A percentile compares a stretch with the other conserved stretches of the same genome.
Conservation (phyloP, 2,329 filamentous ascomycete genomes). For the Exophiala alcalophila region DNA sequence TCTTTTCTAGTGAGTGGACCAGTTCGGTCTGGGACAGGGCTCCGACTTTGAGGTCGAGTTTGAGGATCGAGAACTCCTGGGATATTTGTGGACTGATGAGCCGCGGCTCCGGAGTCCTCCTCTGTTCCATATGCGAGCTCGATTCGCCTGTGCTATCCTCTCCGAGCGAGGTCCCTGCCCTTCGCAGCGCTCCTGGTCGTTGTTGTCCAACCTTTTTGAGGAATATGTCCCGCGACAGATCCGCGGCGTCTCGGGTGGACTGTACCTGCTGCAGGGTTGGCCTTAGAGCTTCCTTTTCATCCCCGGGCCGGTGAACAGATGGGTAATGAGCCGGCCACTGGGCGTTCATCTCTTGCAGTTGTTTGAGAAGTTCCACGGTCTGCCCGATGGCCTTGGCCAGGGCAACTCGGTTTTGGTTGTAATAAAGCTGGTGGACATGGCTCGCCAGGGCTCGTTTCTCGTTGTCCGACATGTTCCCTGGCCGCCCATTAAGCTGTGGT, state of each 20-base stretch:
- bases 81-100: conserved; percentile 89
- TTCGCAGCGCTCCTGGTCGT: conserved; percentile 56
- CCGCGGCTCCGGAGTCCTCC: conserved; percentile 66
- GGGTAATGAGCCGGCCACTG: conserved; percentile 96
- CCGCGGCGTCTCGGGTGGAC: conserved; percentile 35
- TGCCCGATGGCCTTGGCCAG: conserved; percentile 84
- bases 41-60: conserved; percentile 89
- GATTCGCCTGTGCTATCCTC: conserved; percentile 61
- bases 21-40: conserved; percentile 81
- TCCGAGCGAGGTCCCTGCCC: conserved; percentile 70
- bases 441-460: conserved; percentile 69
- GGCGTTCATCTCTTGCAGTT: conserved; percentile 82
- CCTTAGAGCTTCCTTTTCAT: conserved; percentile 34
- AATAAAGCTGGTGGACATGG: conserved; percentile 77
- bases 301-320: conserved; percentile 65
- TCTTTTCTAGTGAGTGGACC: conserved; percentile 91
- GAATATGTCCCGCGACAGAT: conserved; percentile 34
- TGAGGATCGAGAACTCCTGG: conserved; percentile 92
- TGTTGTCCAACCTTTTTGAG: conserved; percentile 31
- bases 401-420: conserved; percentile 81
- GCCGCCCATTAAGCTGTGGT: conserved; percentile 49
- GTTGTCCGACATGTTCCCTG: conserved; percentile 53
- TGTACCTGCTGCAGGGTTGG: conserved; percentile 38
- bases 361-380: conserved; percentile 78
- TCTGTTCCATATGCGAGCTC: conserved; percentile 65